Evolutionary conservation across 1,139 yeast genomes (phyloP), one percentile per base, ranked within the genome.

Genomic region (Scheffersomyces lignicola): DNA sequence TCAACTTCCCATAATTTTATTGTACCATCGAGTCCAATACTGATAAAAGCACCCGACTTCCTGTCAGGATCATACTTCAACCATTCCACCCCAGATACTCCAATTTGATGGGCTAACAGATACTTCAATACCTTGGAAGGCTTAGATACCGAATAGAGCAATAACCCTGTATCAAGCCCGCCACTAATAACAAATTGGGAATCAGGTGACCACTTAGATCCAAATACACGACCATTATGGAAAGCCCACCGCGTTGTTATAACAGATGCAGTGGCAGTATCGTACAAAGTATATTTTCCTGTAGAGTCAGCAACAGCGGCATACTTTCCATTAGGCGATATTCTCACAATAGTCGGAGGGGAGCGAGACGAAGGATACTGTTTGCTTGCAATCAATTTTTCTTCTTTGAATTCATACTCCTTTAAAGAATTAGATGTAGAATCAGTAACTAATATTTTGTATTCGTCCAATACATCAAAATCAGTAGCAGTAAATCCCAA

Each of bases 191-290:
- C 73, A 47, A 73, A 80, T 47, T 82, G 78, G 37, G 88, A 84
- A 47, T 84, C 89, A 3, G 66, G 59, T 30, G 83, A 75, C 97
- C 97, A 92, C 22, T 78, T 62, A 32, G 94, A 84, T 24, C 83
- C 78, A 37, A 78, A 80, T 40, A 92, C 83, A 39, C 76, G 80
- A 38, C 95, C 82, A 3, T 90, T 84, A 57, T 94, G 97, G 79
- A 86, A 90, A 0, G 95, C 83, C 99, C 99, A 92, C 54, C 97
- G 78, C 1, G 94, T 79, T 1, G 97, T 89, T 31, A 84, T 77
- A 6, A 86, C 68, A 6, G 73, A 52, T 27, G 71, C 76, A 32
- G 79, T 80, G 1, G 62, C 58, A 12, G 77, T 56, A 41, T 79
- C 74, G 60, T 80, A 88, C 20, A 88, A 68, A 10, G 82, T 64